Evolutionary conservation across 2,329 filamentous ascomycete genomes (phyloP), one percentile per base, ranked within the genome.

Genomic region (Allantophomopsis cytisporea): DNA sequence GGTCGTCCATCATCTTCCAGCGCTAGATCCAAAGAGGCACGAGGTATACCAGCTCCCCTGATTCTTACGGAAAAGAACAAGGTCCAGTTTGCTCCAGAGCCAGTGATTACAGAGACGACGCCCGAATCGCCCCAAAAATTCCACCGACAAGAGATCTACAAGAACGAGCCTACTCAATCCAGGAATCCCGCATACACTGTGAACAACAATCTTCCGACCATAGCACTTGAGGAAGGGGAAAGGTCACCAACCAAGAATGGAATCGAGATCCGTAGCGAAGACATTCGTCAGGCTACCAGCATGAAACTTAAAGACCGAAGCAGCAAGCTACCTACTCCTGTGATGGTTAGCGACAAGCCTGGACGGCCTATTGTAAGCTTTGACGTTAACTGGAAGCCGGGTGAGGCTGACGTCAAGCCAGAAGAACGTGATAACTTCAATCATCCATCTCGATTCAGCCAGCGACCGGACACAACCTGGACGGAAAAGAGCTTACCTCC

Each of bases 331-430:
- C 89, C 88, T 20, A 89, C 82, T 54, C 89, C 89, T 47, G 85
- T 83, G 40, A 80, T 84, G 54, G 88, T 96, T 60, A 95, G 87
- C 64, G 83, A 95, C 64, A 83, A 73, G 55, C 82, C 83, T 51
- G 86, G 86, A 51, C 78, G 89, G 56, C 89, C 89, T 46, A 96
- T 96, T 68, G 89, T 96, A 69, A 96, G 89, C 71, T 96, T 96
- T 70, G 75, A 94, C 62, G 74, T 74, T 54, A 74, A 81, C 57
- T 94, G 85, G 79, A 82, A 77, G 68, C 73, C 77, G 55, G 69
- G 50, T 39, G 51, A 56, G 53, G 52, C 82, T 69, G 80, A 86
- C 75, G 62, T 74, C 65, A 82, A 80, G 61, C 65, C 72, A 63
- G 67, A 69, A 59, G 64, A 48, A 43, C 50, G 49, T 52, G 53